Percentiles rank a stretch among this genome's conserved stretches.
Conservation (phyloP, 2,329 filamentous ascomycete genomes). For the Epichloe elymi region DNA sequence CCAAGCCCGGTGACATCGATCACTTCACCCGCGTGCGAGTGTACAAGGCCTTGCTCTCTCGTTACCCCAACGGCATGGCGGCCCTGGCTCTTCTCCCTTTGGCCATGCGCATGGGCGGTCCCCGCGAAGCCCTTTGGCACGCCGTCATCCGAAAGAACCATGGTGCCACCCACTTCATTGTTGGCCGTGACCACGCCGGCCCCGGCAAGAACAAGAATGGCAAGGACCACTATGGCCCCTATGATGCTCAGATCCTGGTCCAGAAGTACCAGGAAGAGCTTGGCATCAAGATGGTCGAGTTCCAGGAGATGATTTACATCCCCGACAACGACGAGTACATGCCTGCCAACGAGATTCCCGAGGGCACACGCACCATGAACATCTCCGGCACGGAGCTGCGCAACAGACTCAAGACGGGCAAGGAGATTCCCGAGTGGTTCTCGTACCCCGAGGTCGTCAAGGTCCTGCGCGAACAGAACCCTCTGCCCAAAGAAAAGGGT, state of each 20-base stretch:
- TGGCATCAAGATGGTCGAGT: conserved; percentile 95
- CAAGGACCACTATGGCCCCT: conserved; percentile 93
- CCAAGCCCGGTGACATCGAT: conserved; percentile 98
- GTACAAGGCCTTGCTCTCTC: conserved; percentile 90
- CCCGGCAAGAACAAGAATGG: conserved; percentile 97
- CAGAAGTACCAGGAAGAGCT: conserved; percentile 95
- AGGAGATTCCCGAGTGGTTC: conserved; percentile 98
- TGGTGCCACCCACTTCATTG: conserved; percentile 97
- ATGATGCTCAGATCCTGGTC: conserved; percentile 91
- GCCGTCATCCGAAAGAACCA: conserved; percentile 99
- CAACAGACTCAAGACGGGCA: conserved; percentile 76
- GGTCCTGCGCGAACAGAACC: conserved; percentile 93
- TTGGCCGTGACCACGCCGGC: conserved; percentile 94
- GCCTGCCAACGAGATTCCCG: conserved; percentile 77
- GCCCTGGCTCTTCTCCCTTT: conserved; percentile 87
- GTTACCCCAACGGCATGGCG: conserved; percentile 99
- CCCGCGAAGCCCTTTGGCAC: conserved; percentile 98
- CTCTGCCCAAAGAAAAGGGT: conserved; percentile 77
- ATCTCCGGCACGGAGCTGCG: conserved; percentile 87
- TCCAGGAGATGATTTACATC: conserved; percentile 99
- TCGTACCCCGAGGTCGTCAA: conserved; percentile 97
- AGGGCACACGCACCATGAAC: conserved; percentile 74
- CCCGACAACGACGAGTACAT: conserved; percentile 95
- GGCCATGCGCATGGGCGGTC: conserved; percentile 98
- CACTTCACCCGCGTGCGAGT: conserved; percentile 99